Base-by-base conservation (phyloP, 1,139 yeast genomes). In the Kodamaea alishanica region DNA sequence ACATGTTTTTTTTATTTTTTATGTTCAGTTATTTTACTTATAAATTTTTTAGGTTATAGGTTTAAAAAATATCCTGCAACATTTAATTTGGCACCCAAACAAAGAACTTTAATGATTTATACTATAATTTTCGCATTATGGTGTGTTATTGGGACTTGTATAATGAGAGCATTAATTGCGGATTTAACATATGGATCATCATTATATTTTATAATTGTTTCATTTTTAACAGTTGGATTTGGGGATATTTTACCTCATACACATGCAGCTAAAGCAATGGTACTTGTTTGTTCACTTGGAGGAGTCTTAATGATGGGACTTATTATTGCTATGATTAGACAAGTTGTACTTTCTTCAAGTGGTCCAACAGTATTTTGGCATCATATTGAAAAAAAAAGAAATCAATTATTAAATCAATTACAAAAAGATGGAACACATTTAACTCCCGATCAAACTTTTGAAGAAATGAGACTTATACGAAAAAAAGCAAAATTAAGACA, bases 291-390 rank as follows among this genome's bases (percentile, higher is more conserved):
- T 58, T 77, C 92, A 3, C 58, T 85, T 25, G 62, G 77, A 6
- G 96, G 95, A 1, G 78, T 87, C 10, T 60, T 87, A 23, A 64
- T 82, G 26, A 69, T 87, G 56, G 96, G 95, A 47, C 66, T 88
- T 38, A 75, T 86, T 11, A 70, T 86, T 29, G 75, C 86, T 1
- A 79, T 86, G 64, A 78, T 87, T 23, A 65, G 89, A 24, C 73
- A 78, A 29, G 81, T 84, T 45, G 79, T 84, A 20, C 61, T 77
- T 23, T 70, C 75, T 15, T 70, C 82, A 5, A 75, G 79, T 6
- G 75, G 78, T 0, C 83, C 88, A 1, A 77, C 85, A 1, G 60
- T 81, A 7, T 75, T 75, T 43, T 81, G 87, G 81, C 80, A 82
- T 56, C 60, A 69, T 39, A 62, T 80, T 24, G 88, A 82, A 50